These are phyloP conservation scores for Xerocomus potaroensis DNA, from an alignment of 768 basidiomycete species.

Conservation along the genomic window DNA sequence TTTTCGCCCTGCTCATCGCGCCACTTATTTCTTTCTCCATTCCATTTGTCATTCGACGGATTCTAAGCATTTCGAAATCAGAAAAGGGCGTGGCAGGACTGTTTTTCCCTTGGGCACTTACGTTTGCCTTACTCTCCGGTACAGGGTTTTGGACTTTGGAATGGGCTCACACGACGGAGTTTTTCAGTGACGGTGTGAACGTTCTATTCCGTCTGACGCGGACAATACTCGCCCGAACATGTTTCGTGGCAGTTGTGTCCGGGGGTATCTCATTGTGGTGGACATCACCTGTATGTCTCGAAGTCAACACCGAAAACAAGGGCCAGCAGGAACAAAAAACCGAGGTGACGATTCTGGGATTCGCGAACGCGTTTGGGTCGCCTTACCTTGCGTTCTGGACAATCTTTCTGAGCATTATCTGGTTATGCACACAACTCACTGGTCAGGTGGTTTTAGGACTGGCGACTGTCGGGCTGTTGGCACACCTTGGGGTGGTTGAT, in stretches of 20 bases:
- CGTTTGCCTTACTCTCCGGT: slow-evolving; percentile 55
- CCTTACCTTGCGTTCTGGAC: slow-evolving; percentile 83
- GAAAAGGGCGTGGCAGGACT: slow-evolving; percentile 67
- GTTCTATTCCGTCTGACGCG: slow-evolving; percentile 46
- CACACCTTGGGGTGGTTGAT: slow-evolving; percentile 78
- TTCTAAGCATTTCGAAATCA: slow-evolving; percentile 66
- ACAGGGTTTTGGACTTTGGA: slow-evolving; percentile 78
- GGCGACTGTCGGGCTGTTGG: slow-evolving; percentile 59
- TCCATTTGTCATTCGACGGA: slow-evolving; percentile 52
- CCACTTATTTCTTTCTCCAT: slow-evolving; percentile 51
- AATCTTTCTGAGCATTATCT: slow-evolving; percentile 54
- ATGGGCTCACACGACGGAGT: slow-evolving; percentile 58
- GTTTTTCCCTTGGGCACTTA: slow-evolving; percentile 57
- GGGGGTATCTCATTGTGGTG: slow-evolving; percentile 67
- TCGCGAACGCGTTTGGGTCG: slow-evolving; percentile 86
- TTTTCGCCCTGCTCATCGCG: slow-evolving; percentile 52
- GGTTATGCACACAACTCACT: slow-evolving; percentile 62
- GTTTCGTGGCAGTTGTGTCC: slow-evolving; percentile 47
- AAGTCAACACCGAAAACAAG: slow-evolving; percentile 40
- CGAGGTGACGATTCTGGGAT: slow-evolving; percentile 69
- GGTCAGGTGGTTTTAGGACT: slow-evolving; percentile 77
- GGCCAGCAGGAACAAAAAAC: slow-evolving; percentile 30
- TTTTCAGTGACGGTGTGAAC: slow-evolving; percentile 40
- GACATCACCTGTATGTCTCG: slow-evolving; percentile 67
- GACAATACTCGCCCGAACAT: slow-evolving; percentile 58